Conservation (phyloP, 179 eudicot genomes). For the Patellifolia procumbens region DNA sequence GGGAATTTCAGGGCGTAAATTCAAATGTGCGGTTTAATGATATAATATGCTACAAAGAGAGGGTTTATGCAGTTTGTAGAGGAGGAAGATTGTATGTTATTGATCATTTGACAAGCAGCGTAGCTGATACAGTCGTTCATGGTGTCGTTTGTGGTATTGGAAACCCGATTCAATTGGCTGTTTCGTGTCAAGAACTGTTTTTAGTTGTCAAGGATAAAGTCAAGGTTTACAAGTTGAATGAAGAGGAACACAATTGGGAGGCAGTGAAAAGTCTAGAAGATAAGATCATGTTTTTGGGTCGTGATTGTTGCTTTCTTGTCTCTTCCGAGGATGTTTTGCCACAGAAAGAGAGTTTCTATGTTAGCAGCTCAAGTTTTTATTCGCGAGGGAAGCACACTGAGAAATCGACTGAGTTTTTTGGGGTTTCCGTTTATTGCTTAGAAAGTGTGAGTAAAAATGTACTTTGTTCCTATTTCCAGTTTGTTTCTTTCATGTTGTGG, state of each 20-base stretch:
- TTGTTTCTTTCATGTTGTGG: neutral
- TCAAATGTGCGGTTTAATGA: slow-evolving; percentile 1
- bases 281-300: slow-evolving; percentile 1
- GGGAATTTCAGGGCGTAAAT: neutral
- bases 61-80: neutral
- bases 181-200: neutral
- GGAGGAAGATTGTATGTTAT: neutral
- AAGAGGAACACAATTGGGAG: slow-evolving; percentile 9
- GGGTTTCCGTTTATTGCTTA: neutral
- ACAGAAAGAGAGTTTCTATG: slow-evolving; percentile 1
- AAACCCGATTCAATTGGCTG: neutral
- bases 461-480: neutral
- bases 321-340: neutral
- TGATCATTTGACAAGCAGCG: slow-evolving; percentile 6
- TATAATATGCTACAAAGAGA: neutral
- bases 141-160: neutral
- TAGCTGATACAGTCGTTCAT: slow-evolving; percentile 1
- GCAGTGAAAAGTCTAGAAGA: neutral
- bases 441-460: neutral
- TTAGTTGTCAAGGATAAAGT: neutral
- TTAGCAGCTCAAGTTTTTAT: neutral
- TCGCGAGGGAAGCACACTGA: neutral
- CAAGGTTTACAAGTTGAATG: slow-evolving; percentile 6
- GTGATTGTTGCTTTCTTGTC: slow-evolving; percentile 2
- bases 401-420: neutral